Base-by-base conservation (phyloP, 177 flowering plant genomes). In the Vitis hybrid region DNA sequence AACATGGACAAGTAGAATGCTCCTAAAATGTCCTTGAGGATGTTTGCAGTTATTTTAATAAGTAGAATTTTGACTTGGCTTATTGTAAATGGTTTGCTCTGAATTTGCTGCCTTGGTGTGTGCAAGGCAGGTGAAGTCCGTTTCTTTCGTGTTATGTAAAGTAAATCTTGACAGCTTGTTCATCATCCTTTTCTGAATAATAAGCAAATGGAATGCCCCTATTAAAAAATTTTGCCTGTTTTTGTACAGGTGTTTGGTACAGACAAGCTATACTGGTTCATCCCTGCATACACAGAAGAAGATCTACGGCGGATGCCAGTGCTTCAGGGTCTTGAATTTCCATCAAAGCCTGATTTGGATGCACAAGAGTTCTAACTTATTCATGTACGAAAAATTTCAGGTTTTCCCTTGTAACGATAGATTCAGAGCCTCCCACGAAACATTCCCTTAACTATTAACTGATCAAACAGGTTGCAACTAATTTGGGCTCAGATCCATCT, bases 281-380 rank as follows among this genome's bases (percentile, higher is more conserved):
- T 95, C 74, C 99, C 99, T 15, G 84, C 85, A 11, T 95, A 89
- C 68, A 81, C 95, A 2, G 97, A 88, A 69, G 98, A 95, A 54
- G 98, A 95, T 75, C 55, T 90, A n/a, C 79, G 96, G 55, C 78
- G 89, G 57, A 93, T 92, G 78, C 98, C 99, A 4, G 92, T 87
- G 55, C 95, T 95, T 65, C 97, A 93, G 79, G 99, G 98, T 64
- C 89, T 95, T 60, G 93, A 93, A 55, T 95, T 93, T 67, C 99
- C 97, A 59, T 88, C 92, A 54, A 95, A 88, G 71, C 97, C 97
- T 3, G 97, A 87, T 22, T 78, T 89, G 70, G 95, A 89, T 65
- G 79, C 80, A 57, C 89, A 90, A 64, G 90, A 84, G 63, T 84
- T 88, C 73, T 85, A 68, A 72, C 58, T 60, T 22, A 51, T n/a